Conservation (phyloP, 2,329 filamentous ascomycete species). For the Stemphylium vesicarium region DNA sequence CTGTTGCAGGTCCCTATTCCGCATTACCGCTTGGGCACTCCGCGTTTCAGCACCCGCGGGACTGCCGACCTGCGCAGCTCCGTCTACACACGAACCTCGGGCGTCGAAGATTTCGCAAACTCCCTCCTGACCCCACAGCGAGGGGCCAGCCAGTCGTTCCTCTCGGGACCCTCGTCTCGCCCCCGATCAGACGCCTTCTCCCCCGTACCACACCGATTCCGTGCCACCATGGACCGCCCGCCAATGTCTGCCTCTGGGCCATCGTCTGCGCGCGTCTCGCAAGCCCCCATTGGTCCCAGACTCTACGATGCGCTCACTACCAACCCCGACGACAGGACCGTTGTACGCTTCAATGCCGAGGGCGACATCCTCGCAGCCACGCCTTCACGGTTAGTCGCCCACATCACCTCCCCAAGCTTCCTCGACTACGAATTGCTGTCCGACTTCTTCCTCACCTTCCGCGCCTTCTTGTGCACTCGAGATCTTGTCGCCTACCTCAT, state of each 20-base stretch:
- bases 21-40: slow-evolving; percentile 81
- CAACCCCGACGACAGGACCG: slow-evolving; percentile 78
- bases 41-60: slow-evolving; percentile 77
- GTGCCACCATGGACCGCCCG: slow-evolving; percentile 45
- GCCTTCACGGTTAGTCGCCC: slow-evolving; percentile 86
- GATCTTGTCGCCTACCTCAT: slow-evolving; percentile 85
- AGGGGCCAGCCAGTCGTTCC: slow-evolving; percentile 38
- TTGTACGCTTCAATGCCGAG: slow-evolving; percentile 81
- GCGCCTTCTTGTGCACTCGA: slow-evolving; percentile 78
- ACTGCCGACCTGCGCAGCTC: slow-evolving; percentile 81
- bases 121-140: slow-evolving; percentile 60
- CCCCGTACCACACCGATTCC: slow-evolving; percentile 41
- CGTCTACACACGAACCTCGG: slow-evolving; percentile 72
- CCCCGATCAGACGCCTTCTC: slow-evolving; percentile 48
- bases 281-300: slow-evolving; percentile 59
- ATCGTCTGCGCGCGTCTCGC: slow-evolving; percentile 47
- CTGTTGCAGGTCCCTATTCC: slow-evolving; percentile 79
- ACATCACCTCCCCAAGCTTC: slow-evolving; percentile 95
- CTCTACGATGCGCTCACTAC: slow-evolving; percentile 84
- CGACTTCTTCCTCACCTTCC: slow-evolving; percentile 96
- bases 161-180: slow-evolving; percentile 43
- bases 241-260: slow-evolving; percentile 43
- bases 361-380: slow-evolving; percentile 87
- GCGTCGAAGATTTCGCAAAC: slow-evolving; percentile 70
- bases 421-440: slow-evolving; percentile 96